Percentiles rank a stretch among this genome's conserved stretches.
Conservation (phyloP, 1,284 basidiomycete genomes). For the Puccinia novopanici region DNA sequence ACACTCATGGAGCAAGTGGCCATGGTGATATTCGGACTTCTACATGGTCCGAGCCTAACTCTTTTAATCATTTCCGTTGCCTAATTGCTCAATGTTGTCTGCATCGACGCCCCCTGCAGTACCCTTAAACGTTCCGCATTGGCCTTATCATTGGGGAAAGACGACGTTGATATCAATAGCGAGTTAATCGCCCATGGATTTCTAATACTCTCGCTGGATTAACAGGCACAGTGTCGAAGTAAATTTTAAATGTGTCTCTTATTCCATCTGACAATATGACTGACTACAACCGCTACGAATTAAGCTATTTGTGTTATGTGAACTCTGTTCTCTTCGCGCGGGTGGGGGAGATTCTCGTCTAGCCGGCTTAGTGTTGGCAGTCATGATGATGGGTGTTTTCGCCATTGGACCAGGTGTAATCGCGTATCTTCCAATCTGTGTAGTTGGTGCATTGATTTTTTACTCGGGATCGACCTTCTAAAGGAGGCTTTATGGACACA, state of each 20-base stretch:
- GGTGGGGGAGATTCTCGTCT: constrained; percentile 80
- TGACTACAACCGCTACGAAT: neutral
- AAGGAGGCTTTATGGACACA: constrained; percentile 93
- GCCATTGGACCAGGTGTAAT: constrained; percentile 82
- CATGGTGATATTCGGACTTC: constrained; percentile 80
- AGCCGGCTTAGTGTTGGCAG: constrained; percentile 81
- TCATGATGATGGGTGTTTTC: constrained; percentile 73
- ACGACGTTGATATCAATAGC: constrained; percentile 84
- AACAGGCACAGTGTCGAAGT: constrained; percentile 69
- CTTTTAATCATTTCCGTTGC: neutral
- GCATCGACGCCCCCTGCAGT: neutral
- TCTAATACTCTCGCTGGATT: constrained; percentile 83
- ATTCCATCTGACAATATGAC: neutral
- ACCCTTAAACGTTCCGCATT: constrained; percentile 70
- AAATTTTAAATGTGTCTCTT: neutral
- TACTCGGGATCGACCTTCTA: constrained; percentile 88
- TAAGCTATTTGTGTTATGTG: constrained; percentile 54
- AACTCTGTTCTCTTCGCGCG: constrained; percentile 71
- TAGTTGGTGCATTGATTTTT: constrained; percentile 80
- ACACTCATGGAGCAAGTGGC: constrained; percentile 62
- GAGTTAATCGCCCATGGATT: constrained; percentile 88
- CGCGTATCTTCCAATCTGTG: constrained; percentile 70
- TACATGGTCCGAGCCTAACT: constrained; percentile 65
- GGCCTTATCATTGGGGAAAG: constrained; percentile 86
- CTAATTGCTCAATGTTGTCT: neutral